Base-by-base conservation (phyloP, 345 rosid genomes). In the Schrenkiella parvula region DNA sequence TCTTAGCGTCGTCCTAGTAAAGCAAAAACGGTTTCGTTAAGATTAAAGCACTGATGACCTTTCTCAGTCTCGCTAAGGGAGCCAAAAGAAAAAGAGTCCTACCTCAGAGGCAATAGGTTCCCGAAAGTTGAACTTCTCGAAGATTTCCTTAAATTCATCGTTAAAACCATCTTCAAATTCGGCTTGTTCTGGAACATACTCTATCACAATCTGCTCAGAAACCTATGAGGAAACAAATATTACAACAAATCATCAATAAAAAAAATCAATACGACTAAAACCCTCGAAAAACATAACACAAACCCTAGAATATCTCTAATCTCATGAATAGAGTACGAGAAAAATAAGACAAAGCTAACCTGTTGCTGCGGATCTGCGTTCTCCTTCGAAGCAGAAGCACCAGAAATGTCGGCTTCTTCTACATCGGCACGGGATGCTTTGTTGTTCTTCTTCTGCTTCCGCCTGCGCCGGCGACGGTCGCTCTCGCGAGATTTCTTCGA, bases 401-500 rank as follows among this genome's bases (percentile, higher is more conserved):
- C 84, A 29, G 58, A 85, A 29, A 64, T 78, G 37, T 82, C 85
- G 0, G 73, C 64, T 15, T 68, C 81, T 0, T 72, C 87, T 10
- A 71, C 76, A 18, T 78, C 81, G 43, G 52, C 44, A 3, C 66
- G 71, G 0, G 74, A 50, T n/a, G 62, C 64, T 56, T 63, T 78
- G 64, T 83, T 88, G 71, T 77, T 88, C 88, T 95, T 95, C 92
- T 95, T 95, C 86, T 92, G 99, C 89, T 95, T 95, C 75, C 99
- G 93, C 65, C 99, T 71, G 54, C 98, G 89, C 63, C 98, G 98
- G 19, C 99, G 99, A 35, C 98, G 81, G 38, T 95, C 99, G 66
- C 74, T 87, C 79, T 91, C 99, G 5, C 84, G 86, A 3, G 91
- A 81, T 70, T 90, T 88, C 75, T 82, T 92, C 29, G 85, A 71